Percentiles rank a stretch among this genome's conserved stretches.
phyloP scores from a whole-genome alignment of 2,329 filamentous ascomycete species.

The Amesomyces nigricolor region DNA sequence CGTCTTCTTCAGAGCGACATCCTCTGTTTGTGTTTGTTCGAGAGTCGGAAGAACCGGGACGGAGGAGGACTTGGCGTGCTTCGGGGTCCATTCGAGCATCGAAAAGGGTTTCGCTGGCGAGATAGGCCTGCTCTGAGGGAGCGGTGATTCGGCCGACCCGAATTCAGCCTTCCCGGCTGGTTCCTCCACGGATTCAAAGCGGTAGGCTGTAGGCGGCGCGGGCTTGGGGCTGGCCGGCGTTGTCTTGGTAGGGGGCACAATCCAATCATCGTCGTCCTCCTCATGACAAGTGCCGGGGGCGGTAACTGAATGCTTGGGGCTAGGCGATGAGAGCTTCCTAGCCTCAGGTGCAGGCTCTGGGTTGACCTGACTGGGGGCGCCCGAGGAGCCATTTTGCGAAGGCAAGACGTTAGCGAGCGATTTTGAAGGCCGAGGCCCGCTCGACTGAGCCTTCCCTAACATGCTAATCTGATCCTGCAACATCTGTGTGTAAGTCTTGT shows the following conservation, averaged over 20 bases:
- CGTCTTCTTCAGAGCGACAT: slow-evolving; percentile 49
- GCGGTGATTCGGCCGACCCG: slow-evolving; percentile 42
- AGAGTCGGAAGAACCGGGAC: slow-evolving; percentile 47
- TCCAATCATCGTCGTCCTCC: slow-evolving; percentile 60
- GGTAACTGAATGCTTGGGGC: slow-evolving; percentile 27
- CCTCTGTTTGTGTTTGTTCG: slow-evolving; percentile 25
- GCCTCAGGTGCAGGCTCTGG: slow-evolving; percentile 24
- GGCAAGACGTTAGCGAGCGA: slow-evolving; percentile 38
- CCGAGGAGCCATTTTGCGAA: slow-evolving; percentile 29
- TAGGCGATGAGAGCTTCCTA: slow-evolving; percentile 27
- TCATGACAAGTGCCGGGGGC: slow-evolving; percentile 58
- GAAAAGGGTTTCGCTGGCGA: slow-evolving; percentile 35
- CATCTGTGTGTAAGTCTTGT: slow-evolving; percentile 88
- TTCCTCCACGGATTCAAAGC: slow-evolving; percentile 56
- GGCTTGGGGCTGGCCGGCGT: slow-evolving; percentile 33
- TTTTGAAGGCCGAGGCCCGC: slow-evolving; percentile 43
- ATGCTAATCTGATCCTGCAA: slow-evolving; percentile 88
- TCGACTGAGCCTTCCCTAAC: slow-evolving; percentile 54
- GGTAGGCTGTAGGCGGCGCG: slow-evolving; percentile 52
- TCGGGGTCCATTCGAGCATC: slow-evolving; percentile 31
- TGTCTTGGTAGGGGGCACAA: slow-evolving; percentile 43
- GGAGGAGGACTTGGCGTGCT: slow-evolving; percentile 59
- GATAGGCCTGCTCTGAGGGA: slow-evolving; percentile 36
- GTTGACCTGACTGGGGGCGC: slow-evolving; percentile 28
- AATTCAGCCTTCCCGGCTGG: slow-evolving; percentile 43